Conservation (phyloP, 139 green algal species). For the Mychonastes homosphaera region DNA sequence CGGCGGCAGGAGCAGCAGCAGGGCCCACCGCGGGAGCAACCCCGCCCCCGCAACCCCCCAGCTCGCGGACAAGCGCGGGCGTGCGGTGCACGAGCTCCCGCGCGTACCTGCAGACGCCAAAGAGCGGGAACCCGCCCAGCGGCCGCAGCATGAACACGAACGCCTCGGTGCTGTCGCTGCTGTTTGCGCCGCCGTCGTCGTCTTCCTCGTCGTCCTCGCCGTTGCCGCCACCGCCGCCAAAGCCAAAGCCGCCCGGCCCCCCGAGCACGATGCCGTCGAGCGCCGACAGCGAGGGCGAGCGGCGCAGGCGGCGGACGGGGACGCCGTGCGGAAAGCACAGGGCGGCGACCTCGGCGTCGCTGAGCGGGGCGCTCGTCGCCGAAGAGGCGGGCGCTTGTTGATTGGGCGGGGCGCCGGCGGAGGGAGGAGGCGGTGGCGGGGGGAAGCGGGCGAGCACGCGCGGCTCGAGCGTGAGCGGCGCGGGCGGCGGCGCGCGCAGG, state of each 20-base stretch:
- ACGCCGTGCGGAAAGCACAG: slow-evolving; percentile 75
- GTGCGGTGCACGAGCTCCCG: slow-evolving; percentile 65
- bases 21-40: not conserved
- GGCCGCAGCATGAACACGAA: not conserved
- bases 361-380: slow-evolving; percentile 6
- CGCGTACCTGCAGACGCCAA: slow-evolving; percentile 71
- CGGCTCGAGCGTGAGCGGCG: no score
- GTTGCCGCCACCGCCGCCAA: no score
- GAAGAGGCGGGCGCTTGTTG: not conserved
- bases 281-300: slow-evolving; percentile 47
- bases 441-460: not conserved
- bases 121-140: slow-evolving; percentile 55
- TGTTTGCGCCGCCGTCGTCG: no score
- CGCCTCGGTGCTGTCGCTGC: no score
- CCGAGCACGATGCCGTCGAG: slow-evolving; percentile 69
- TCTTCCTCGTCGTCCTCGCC: no score
- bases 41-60: not conserved
- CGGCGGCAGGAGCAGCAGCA: slow-evolving; percentile 6
- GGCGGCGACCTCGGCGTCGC: slow-evolving; percentile 35
- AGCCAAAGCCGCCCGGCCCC: slow-evolving; percentile 33
- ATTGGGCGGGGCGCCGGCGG: not conserved
- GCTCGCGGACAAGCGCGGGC: slow-evolving; percentile 38
- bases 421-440: not conserved
- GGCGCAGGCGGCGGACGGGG: slow-evolving; percentile 45
- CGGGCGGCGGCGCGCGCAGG: no score